Evolutionary conservation across 768 basidiomycete species (phyloP), one percentile per base, ranked within the genome.

Genomic region (Auricularia sp.): DNA sequence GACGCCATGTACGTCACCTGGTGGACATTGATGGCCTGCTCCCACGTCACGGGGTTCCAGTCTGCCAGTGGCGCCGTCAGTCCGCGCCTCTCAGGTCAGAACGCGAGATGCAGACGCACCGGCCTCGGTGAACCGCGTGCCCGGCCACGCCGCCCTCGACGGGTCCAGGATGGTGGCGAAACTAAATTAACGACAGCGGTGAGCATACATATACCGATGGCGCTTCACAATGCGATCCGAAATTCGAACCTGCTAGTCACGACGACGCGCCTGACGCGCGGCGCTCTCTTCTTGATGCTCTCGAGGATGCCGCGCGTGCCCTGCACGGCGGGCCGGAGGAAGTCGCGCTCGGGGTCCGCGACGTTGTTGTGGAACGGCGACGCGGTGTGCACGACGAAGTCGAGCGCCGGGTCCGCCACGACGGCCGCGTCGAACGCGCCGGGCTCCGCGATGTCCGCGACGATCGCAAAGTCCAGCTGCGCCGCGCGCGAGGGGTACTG

Each of bases 241-340:
- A 10, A 51, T 29, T 29, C 47, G 1, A 2, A 21, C 47, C 47
- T 59, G 24, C 56, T 59, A 14, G 56, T 59, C 5, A 59, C 34
- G 18, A 59, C 56, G 10, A 59, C 56, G 7, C 56, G 56, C 56
- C 33, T 59, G 7, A 59, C 56, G 18, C 24, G 1, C 56, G 56
- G 56, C 24, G 56, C 56, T 10, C 6, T 70, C 71, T 84, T 85
- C 64, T 81, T 71, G 8, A 84, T 80, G 54, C 84, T 84, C 66
- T 83, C 75, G 33, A 93, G 75, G 14, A 92, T 77, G 5, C 83
- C 79, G 1, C 82, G 69, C 0, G 90, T 92, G 1, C 91, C 90
- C 2, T 83, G 75, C 3, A 92, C 82, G 33, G 91, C 91, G 4
- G 92, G 91, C 18, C 72, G 73, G 67, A 90, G 84, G 45, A 90